Conservation (phyloP, 2,329 filamentous ascomycete genomes). For the Aureobasidium leucospermi region DNA sequence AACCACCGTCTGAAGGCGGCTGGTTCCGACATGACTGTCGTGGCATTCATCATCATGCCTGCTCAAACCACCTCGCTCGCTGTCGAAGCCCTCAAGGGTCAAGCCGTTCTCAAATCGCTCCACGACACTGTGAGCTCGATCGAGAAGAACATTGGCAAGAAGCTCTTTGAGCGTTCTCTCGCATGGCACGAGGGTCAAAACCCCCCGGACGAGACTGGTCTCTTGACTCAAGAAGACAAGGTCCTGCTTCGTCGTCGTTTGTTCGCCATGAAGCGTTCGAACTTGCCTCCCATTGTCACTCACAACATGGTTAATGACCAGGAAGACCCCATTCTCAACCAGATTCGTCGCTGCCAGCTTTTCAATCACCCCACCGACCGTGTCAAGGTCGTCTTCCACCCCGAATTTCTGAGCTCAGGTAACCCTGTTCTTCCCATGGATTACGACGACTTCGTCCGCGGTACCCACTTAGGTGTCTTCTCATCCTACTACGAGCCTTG, state of each 20-base stretch:
- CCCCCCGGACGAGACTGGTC: conserved; percentile 91
- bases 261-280: conserved; percentile 92
- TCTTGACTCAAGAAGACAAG: conserved; percentile 85
- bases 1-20: conserved; percentile 84
- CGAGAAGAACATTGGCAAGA: conserved; percentile 83
- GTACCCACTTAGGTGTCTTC: conserved; percentile 92
- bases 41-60: conserved; percentile 98
- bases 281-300: conserved; percentile 88
- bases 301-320: conserved; percentile 97
- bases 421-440: conserved; percentile 93
- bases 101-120: conserved; percentile 94
- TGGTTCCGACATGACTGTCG: conserved; percentile 86
- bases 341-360: conserved; percentile 88
- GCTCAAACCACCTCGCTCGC: conserved; percentile 92
- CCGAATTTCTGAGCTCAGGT: conserved; percentile 91
- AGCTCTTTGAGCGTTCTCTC: conserved; percentile 88
- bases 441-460: conserved; percentile 97
- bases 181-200: conserved; percentile 93
- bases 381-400: conserved; percentile 97
- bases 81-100: conserved; percentile 90
- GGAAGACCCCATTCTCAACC: conserved; percentile 91
- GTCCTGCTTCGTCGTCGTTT: conserved; percentile 84
- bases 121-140: conserved; percentile 90
- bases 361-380: conserved; percentile 94
- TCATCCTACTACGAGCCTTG: conserved; percentile 98